Evolutionary conservation across 768 basidiomycete species (phyloP).

Genomic region (Leucosporidium scottii): DNA sequence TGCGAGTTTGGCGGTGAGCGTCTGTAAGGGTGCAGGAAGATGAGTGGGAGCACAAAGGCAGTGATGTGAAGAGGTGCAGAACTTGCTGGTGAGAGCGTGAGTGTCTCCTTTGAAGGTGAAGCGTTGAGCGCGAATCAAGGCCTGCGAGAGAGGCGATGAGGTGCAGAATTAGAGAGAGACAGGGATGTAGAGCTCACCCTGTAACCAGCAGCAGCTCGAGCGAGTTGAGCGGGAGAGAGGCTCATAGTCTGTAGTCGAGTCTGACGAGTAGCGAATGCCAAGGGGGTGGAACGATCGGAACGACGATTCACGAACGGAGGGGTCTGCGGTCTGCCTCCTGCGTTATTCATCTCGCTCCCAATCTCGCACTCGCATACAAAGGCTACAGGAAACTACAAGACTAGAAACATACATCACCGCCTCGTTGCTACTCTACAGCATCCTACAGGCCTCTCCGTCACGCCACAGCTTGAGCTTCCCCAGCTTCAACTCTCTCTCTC

Average conservation of each 20-base stretch:
- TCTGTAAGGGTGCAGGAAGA: neutral
- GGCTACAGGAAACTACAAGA: too few species aligned
- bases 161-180: neutral
- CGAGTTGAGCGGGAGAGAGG: conserved; percentile 17
- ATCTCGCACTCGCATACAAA: too few species aligned
- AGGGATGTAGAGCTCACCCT: conserved; percentile 6
- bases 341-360: too few species aligned
- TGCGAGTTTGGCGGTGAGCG: conserved; percentile 29
- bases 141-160: conserved; percentile 4
- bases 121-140: conserved; percentile 24
- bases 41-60: neutral
- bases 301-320: too few species aligned
- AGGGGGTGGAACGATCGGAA: too few species aligned
- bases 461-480: too few species aligned
- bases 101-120: conserved; percentile 32
- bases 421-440: too few species aligned
- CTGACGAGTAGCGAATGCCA: too few species aligned
- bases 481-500: too few species aligned
- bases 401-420: too few species aligned
- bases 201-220: conserved; percentile 28
- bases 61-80: neutral
- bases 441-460: too few species aligned
- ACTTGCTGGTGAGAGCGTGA: conserved; percentile 16
- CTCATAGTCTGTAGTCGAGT: neutral
- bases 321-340: too few species aligned